Percentiles rank a stretch among this genome's conserved stretches.
phyloP scores from a whole-genome alignment of 768 basidiomycete genomes.

The Boletus barrowsii region DNA sequence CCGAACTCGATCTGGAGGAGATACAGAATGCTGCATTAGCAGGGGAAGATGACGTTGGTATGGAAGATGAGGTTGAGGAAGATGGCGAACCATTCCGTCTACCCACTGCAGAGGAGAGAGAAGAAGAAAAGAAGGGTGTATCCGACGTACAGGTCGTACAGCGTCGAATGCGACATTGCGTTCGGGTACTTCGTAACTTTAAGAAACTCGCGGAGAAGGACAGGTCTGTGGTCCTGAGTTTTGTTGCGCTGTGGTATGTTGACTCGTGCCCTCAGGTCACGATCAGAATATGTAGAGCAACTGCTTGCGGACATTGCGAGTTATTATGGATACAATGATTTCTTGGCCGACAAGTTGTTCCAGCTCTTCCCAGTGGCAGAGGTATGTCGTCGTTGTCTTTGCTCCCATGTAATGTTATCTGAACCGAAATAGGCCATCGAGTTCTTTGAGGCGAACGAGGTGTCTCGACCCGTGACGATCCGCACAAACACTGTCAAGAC shows the following conservation, averaged over 20 bases:
- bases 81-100: conserved; percentile 51
- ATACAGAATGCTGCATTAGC: conserved; percentile 51
- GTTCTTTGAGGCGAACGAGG: conserved; percentile 97
- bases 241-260: conserved; percentile 2
- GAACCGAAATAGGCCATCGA: conserved; percentile 72
- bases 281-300: conserved; percentile 89
- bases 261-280: conserved; percentile 49
- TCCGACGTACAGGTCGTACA: conserved; percentile 76
- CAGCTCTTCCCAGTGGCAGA: conserved; percentile 90
- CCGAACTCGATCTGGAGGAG: conserved; percentile 66
- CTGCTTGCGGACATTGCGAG: conserved; percentile 85
- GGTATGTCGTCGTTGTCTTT: conserved; percentile 42
- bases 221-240: conserved; percentile 38
- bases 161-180: conserved; percentile 74
- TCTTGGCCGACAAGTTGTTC: conserved; percentile 92
- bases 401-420: neutral
- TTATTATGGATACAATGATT: conserved; percentile 98
- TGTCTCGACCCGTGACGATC: conserved; percentile 94
- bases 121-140: conserved; percentile 65
- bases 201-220: conserved; percentile 62
- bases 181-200: conserved; percentile 70
- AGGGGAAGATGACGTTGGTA: conserved; percentile 44
- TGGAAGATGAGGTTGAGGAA: conserved; percentile 37
- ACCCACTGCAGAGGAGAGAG: conserved; percentile 69
- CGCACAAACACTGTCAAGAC: conserved; percentile 96